phyloP scores from a whole-genome alignment of 371 early-diverging fungal species.

The Smittium culicis region DNA sequence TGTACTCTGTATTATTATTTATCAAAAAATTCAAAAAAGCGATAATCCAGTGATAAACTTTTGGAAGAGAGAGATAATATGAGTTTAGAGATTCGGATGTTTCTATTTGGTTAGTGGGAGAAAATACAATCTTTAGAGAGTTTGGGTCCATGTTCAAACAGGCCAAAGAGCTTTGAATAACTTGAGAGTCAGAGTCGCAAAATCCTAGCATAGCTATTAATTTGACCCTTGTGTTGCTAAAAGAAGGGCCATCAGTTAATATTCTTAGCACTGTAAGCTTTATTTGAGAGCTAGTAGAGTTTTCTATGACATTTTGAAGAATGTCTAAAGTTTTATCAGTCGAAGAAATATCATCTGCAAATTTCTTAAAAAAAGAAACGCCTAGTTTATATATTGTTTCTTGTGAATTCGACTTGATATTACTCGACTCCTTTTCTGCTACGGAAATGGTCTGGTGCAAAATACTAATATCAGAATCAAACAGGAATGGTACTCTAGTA shows the following conservation, averaged over 20 bases:
- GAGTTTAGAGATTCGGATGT: background rate
- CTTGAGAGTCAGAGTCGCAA: background rate
- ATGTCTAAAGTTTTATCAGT: conserved; percentile 2
- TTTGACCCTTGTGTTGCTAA: background rate
- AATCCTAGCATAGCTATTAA: background rate
- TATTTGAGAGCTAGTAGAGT: no score
- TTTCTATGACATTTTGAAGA: background rate
- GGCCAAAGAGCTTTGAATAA: background rate
- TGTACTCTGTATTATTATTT: background rate
- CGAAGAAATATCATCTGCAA: background rate
- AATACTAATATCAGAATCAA: background rate
- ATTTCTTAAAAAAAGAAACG: background rate
- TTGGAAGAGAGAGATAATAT: background rate
- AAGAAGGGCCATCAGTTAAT: background rate
- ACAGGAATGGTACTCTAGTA: background rate
- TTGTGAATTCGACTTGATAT: background rate
- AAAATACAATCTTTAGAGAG: background rate
- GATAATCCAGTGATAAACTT: background rate
- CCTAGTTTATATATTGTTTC: conserved; percentile 5
- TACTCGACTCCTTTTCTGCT: background rate
- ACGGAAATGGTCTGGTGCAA: background rate
- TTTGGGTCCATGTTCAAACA: background rate
- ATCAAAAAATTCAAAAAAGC: background rate
- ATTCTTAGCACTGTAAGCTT: conserved; percentile 7
- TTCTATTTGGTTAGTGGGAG: background rate